Percentiles rank a stretch among this genome's conserved stretches.
Conservation (phyloP, 345 rosid genomes). For the Eucalyptus urophylla region DNA sequence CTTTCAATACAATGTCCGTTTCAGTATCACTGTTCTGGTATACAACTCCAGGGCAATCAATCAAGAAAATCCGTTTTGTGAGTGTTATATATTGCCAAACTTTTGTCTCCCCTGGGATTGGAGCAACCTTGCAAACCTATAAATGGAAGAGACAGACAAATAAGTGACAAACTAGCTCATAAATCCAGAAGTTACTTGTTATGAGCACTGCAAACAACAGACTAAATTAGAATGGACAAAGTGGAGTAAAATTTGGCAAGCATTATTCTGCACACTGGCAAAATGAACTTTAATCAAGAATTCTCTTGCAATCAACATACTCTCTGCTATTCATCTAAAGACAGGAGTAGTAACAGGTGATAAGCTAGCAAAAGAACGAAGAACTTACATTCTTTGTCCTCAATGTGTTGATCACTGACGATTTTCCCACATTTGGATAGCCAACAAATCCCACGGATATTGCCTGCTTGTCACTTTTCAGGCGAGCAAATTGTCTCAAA, state of each 20-base stretch:
- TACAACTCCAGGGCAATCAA: constrained; percentile 97
- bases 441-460: constrained; percentile 95
- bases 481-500: constrained; percentile 81
- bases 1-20: constrained; percentile 90
- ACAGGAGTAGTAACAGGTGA: neutral
- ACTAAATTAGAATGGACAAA: neutral
- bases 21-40: constrained; percentile 83
- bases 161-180: neutral
- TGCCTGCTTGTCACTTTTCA: constrained; percentile 92
- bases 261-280: neutral
- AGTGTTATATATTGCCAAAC: constrained; percentile 96
- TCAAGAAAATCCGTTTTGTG: constrained; percentile 89
- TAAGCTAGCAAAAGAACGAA: neutral
- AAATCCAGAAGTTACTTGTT: neutral
- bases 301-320: neutral
- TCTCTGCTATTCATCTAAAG: neutral
- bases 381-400: constrained; percentile 74
- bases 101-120: constrained; percentile 97
- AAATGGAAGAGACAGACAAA: neutral
- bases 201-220: neutral
- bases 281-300: neutral
- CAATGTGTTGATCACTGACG: constrained; percentile 90
- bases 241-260: neutral
- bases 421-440: constrained; percentile 96
- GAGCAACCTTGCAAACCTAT: constrained; percentile 98